Base-by-base conservation (phyloP, 495 filamentous ascomycete species). In the Aspergillus taichungensis region DNA sequence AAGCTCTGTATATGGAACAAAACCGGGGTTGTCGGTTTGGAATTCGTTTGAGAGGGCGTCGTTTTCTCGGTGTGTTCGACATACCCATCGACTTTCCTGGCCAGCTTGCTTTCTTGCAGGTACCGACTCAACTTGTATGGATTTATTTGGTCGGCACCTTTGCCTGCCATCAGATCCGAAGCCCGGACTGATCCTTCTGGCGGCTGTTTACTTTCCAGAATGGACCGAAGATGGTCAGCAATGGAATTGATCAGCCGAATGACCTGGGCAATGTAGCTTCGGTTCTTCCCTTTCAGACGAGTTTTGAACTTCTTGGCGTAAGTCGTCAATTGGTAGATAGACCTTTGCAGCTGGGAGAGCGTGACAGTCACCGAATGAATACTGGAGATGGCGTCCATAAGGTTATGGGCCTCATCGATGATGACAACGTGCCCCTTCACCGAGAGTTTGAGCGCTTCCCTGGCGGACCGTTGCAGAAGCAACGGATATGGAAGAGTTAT, bases 341-440 rank as follows among this genome's bases (percentile, higher is more conserved):
- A 83, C 24, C 69, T 74, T 44, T 81, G 74, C 12, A 97, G 63
- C 50, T 96, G 89, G 14, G 57, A 60, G 5, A 91, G 69, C 8
- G 80, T 78, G 24, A 97, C 74, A 33, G 82, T 77, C 5, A 87
- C 77, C 1, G 92, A 94, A 57, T 97, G 79, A 41, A 95, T 91
- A 14, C 79, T 83, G 1, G 87, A 76, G 36, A 98, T 89, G 2
- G 91, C 86, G 61, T 95, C 89, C 81, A 96, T 96, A 29, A 98
- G 76, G 59, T 98, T 98, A 58, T 98, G 92, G 1, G 94, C 92
- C 67, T 98, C 92, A 55, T 98, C 92, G 50, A 98, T 87, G 35
- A 98, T 84, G 14, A 98, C 77, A 2, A 97, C 73, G 60, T 95
- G 90, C 6, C 79, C 83, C 53, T 90, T 88, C 8, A 98, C 63